Conservation (phyloP, 2,329 filamentous ascomycete genomes). For the Neofusicoccum cordaticola region DNA sequence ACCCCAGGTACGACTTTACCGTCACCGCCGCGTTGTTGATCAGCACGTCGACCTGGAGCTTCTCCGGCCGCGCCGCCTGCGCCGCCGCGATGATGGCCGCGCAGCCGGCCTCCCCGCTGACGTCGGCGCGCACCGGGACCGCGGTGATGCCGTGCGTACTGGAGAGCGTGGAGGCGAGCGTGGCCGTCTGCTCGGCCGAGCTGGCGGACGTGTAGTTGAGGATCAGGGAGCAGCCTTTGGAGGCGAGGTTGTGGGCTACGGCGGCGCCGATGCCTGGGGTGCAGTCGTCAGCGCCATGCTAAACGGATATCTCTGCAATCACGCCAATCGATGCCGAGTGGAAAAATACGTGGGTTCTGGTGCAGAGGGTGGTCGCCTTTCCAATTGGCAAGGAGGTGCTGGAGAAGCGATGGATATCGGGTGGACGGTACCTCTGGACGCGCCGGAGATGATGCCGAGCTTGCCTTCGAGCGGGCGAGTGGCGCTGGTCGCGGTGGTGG, state of each 20-base stretch:
- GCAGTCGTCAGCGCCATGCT: too few species aligned
- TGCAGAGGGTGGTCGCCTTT: too few species aligned
- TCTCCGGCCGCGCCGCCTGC: background rate
- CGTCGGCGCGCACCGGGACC: conserved; percentile 8
- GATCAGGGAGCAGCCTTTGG: conserved; percentile 14
- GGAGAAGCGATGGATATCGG: too few species aligned
- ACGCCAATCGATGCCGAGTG: too few species aligned
- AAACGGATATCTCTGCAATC: too few species aligned
- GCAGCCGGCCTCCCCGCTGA: conserved; percentile 3
- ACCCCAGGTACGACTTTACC: background rate
- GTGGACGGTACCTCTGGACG: background rate
- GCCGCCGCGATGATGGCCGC: background rate
- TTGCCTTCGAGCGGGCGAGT: background rate
- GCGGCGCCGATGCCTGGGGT: conserved; percentile 16
- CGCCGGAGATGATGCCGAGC: conserved; percentile 7
- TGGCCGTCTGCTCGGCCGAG: background rate
- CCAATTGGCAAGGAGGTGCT: too few species aligned
- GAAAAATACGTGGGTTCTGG: too few species aligned
- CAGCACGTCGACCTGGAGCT: conserved; percentile 8
- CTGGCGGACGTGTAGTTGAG: conserved; percentile 12
- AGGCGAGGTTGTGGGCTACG: conserved; percentile 16
- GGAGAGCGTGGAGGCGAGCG: conserved; percentile 1
- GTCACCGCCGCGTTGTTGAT: conserved; percentile 15
- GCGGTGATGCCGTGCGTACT: conserved; percentile 6
- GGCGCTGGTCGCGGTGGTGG: background rate